phyloP scores from a whole-genome alignment of 148 eudicot genomes.

The Fallopia convolvulus region DNA sequence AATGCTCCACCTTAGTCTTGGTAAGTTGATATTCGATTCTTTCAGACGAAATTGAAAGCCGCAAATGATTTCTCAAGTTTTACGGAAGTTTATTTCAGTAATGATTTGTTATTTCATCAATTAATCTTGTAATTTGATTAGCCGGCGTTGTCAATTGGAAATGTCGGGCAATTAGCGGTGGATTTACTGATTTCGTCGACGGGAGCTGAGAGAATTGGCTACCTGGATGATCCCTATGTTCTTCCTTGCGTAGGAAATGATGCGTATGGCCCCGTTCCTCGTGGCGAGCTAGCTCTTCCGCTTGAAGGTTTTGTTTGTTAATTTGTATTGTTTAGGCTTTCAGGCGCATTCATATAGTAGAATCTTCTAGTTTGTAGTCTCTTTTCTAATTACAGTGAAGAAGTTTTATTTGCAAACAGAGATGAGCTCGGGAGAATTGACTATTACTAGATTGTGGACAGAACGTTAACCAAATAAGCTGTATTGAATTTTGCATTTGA shows the following conservation, averaged over 20 bases:
- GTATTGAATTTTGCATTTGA: not conserved
- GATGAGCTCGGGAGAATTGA: not conserved
- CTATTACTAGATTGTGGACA: not conserved
- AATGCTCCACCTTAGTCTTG: slow-evolving; percentile 61
- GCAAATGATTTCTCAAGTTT: not conserved
- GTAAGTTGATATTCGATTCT: slow-evolving; percentile 23
- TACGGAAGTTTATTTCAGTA: not conserved
- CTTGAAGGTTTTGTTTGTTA: slow-evolving; percentile 57
- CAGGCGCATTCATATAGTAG: not conserved
- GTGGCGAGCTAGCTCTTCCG: slow-evolving; percentile 67
- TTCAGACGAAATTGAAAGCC: not conserved
- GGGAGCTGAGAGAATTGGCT: slow-evolving; percentile 59
- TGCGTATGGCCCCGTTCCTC: slow-evolving; percentile 63
- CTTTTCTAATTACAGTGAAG: not conserved
- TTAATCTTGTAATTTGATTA: slow-evolving; percentile 7
- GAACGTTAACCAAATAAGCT: not conserved
- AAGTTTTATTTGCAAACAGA: not conserved
- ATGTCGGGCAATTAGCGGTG: slow-evolving; percentile 88
- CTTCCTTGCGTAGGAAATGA: slow-evolving; percentile 94
- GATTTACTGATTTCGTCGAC: slow-evolving; percentile 68
- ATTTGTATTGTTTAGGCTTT: not conserved
- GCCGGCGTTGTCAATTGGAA: slow-evolving; percentile 95
- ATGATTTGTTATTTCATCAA: not conserved
- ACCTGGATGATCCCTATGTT: slow-evolving; percentile 69
- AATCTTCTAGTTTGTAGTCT: not conserved